These are phyloP conservation scores for Candida taoyuanica DNA, from an alignment of 805 yeast genomes.

Conservation along the genomic window DNA sequence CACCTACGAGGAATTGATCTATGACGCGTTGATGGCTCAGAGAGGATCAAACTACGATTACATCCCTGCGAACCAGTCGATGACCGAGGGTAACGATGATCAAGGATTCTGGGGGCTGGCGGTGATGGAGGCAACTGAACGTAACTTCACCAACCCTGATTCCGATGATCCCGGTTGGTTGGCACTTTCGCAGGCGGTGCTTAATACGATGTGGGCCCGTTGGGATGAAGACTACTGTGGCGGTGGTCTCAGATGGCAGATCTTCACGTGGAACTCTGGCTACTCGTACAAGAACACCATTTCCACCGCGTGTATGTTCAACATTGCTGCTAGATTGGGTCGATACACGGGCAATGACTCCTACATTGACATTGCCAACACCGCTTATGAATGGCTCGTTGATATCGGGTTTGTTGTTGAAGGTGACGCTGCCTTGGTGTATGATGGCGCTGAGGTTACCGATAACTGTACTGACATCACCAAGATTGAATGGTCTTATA, in stretches of 20 bases:
- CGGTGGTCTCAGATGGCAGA: slow-evolving; percentile 73
- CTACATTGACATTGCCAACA: slow-evolving; percentile 50
- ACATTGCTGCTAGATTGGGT: slow-evolving; percentile 59
- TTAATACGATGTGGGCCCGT: slow-evolving; percentile 56
- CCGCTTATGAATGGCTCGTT: slow-evolving; percentile 56
- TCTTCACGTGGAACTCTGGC: slow-evolving; percentile 66
- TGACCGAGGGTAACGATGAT: slow-evolving; percentile 72
- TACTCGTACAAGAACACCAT: slow-evolving; percentile 63
- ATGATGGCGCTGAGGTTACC: slow-evolving; percentile 56
- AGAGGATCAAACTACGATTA: slow-evolving; percentile 48
- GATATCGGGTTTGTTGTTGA: slow-evolving; percentile 43
- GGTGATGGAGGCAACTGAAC: slow-evolving; percentile 59
- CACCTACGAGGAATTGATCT: slow-evolving; percentile 54
- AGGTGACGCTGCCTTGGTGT: slow-evolving; percentile 33
- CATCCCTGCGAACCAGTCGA: slow-evolving; percentile 58
- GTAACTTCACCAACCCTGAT: slow-evolving; percentile 51
- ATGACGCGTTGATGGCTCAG: slow-evolving; percentile 48
- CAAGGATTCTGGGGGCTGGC: slow-evolving; percentile 74
- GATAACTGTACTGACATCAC: slow-evolving; percentile 46
- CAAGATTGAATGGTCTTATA: slow-evolving; percentile 59
- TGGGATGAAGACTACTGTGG: slow-evolving; percentile 55
- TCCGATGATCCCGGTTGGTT: slow-evolving; percentile 51
- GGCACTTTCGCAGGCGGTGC: slow-evolving; percentile 55
- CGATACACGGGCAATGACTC: slow-evolving; percentile 53
- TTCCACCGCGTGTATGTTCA: slow-evolving; percentile 58